Evolutionary conservation across 805 yeast species (phyloP), one percentile per base, ranked within the genome.

Genomic region (Wickerhamomyces chaumierensis): DNA sequence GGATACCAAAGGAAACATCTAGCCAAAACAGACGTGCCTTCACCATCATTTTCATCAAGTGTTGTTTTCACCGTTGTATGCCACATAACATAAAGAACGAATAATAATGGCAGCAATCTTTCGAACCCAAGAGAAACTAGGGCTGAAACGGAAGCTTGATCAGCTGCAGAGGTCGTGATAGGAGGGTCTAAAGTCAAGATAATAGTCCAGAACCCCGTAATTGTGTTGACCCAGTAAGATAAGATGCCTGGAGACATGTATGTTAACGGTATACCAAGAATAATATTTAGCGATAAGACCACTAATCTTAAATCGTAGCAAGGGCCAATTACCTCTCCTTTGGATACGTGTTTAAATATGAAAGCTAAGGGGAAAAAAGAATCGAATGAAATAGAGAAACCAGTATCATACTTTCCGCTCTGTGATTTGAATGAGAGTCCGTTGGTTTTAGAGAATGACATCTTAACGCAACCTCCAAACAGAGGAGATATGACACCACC

Each of bases 141-240:
- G 40, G 68, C 66, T 9, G 86, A 79, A 31, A 73, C 67, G 4
- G 70, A 61, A 33, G 71, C 75, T 2, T 69, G 63, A 35, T 71
- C 68, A 33, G 62, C 62, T 0, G 79, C 74, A 43, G 78, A 74
- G 2, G 74, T 71, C 4, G 67, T 48, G 1, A 69, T 39, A 2
- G 96, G 96, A 6, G 95, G 94, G 44, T 90, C 94, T 16, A 87
- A 73, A 0, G 79, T 71, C 20, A 88, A 53, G 1, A 76, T 57
- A 20, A 87, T 71, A 0, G 94, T 81, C 96, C 95, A 85, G 59
- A 80, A 88, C 0, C 90, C 95, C 12, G 74, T 75, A 1, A 75
- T 49, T 16, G 70, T 62, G 13, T 71, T 52, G 0, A 74, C 65
- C 85, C 90, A 81, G 49, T 66, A 84, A 3, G 78, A 76, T 4